Base-by-base conservation (phyloP, 2,329 filamentous ascomycete species). In the Colletotrichum euphorbiae region DNA sequence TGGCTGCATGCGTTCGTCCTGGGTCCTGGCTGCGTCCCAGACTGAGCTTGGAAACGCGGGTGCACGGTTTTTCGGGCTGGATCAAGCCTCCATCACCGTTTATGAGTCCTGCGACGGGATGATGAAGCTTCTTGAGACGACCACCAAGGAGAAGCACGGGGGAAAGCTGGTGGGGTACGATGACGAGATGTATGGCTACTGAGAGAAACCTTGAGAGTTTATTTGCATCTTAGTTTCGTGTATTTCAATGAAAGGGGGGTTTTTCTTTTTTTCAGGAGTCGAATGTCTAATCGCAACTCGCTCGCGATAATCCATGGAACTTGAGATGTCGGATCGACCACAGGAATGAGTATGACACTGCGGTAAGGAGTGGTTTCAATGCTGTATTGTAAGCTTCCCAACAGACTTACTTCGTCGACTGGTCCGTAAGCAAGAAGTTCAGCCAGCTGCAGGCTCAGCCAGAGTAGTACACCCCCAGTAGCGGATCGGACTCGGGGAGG, bases 161-260 rank as follows among this genome's bases (percentile, higher is more conserved):
- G 74, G 73, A 4, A 74, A 71, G 67, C 17, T 74, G 12, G 71
- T 75, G 5, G 1, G 55, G 21, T 72, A 72, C 38, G 71, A 31
- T 6, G 69, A 65, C 3, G 60, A 69, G 43, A 38, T 40, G 42
- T 24, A 15, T 11, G 57, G 45, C 21, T 60, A 33, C 17, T 51
- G 9, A 50, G 13, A n/a, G 9, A 5, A 4, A 4, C 13, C 6
- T n/a, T n/a, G 31, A 31, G 12, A 36, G 4, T 38, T 38, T 13
- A 38, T 38, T 12, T 28, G 24, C 24, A 4, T 28, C 24, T 24
- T 28, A 5, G 4, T 28, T 28, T 28, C 4, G 6, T 28, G 24
- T 28, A 28, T 1, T 28, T 5, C 1, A 28, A 28, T 28, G 24
- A 28, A 28, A 4, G n/a, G n/a, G n/a, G n/a, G n/a, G n/a, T n/a